Conservation (phyloP, 257 asterid genomes). For the Lavandula angustifolia region DNA sequence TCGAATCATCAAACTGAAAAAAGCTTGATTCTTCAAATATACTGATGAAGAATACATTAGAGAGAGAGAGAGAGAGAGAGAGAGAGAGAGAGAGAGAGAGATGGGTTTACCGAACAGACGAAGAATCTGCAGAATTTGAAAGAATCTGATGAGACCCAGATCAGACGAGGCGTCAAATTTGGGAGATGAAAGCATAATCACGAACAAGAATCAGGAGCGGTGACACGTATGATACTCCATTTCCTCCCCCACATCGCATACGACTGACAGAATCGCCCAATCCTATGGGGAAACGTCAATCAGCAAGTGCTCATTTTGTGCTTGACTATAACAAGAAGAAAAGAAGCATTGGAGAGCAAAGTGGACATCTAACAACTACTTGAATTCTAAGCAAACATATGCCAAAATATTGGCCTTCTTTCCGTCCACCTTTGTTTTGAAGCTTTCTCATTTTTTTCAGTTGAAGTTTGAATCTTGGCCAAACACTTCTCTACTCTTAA, state of each 20-base stretch:
- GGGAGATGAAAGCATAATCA: constrained; percentile 55
- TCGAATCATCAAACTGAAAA: constrained; percentile 22
- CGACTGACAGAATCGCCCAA: constrained; percentile 34
- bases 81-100: constrained; percentile 15
- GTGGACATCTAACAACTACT: constrained; percentile 34
- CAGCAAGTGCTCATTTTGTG: constrained; percentile 28
- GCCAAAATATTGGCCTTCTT: constrained; percentile 34
- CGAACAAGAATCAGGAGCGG: constrained; percentile 38
- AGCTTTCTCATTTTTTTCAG: constrained; percentile 30
- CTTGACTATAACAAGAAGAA: constrained; percentile 35
- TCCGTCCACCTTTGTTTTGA: constrained; percentile 28
- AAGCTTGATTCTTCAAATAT: constrained; percentile 24
- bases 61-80: background rate
- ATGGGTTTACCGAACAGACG: constrained; percentile 52
- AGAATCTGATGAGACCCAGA: constrained; percentile 62
- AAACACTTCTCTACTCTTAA: constrained; percentile 8
- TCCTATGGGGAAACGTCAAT: constrained; percentile 21
- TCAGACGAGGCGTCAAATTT: constrained; percentile 55
- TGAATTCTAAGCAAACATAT: constrained; percentile 55
- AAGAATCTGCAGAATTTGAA: constrained; percentile 58
- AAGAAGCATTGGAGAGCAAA: constrained; percentile 37
- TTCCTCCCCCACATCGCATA: constrained; percentile 33
- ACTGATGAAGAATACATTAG: background rate
- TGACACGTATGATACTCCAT: constrained; percentile 45
- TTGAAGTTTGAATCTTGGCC: constrained; percentile 29